A percentile compares a stretch with the other conserved stretches of the same genome.
Evolutionary conservation across 1,284 basidiomycete genomes (phyloP).

Genomic region (Porodaedalea pini): DNA sequence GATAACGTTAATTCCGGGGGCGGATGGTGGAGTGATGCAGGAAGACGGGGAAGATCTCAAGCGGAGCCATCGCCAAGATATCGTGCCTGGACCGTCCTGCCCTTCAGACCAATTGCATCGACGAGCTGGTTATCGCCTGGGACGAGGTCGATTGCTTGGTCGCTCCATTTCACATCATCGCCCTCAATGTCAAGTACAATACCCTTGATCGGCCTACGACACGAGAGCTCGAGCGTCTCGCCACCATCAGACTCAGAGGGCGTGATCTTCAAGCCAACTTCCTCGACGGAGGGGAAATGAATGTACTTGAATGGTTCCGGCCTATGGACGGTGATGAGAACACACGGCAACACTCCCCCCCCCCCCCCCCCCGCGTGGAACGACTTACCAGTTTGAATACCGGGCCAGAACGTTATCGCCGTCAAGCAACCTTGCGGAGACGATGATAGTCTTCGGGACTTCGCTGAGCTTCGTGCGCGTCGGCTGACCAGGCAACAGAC

Average conservation of each 20-base stretch:
- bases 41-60: slow-evolving; percentile 29
- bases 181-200: slow-evolving; percentile 76
- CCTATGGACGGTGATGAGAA: slow-evolving; percentile 41
- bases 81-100: slow-evolving; percentile 59
- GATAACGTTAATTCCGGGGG: too few relatives aligned
- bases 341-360: not conserved
- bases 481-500: slow-evolving; percentile 66
- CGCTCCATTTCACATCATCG: slow-evolving; percentile 70
- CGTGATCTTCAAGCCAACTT: slow-evolving; percentile 53
- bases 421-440: slow-evolving; percentile 72
- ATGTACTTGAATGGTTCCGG: slow-evolving; percentile 91
- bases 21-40: too few relatives aligned
- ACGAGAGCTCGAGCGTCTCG: slow-evolving; percentile 58
- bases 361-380: not conserved
- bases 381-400: slow-evolving; percentile 69
- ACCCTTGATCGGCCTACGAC: slow-evolving; percentile 77
- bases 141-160: slow-evolving; percentile 85
- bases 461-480: slow-evolving; percentile 63
- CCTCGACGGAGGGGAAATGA: slow-evolving; percentile 63
- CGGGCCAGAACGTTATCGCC: slow-evolving; percentile 61
- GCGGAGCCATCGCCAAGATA: slow-evolving; percentile 74
- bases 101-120: slow-evolving; percentile 59
- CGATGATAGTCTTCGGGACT: slow-evolving; percentile 62
- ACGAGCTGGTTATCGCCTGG: slow-evolving; percentile 78
- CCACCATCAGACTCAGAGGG: slow-evolving; percentile 46